Evolutionary conservation across 129 eudicot genomes (phyloP).

Genomic region (Chrysanthemum makinoi): DNA sequence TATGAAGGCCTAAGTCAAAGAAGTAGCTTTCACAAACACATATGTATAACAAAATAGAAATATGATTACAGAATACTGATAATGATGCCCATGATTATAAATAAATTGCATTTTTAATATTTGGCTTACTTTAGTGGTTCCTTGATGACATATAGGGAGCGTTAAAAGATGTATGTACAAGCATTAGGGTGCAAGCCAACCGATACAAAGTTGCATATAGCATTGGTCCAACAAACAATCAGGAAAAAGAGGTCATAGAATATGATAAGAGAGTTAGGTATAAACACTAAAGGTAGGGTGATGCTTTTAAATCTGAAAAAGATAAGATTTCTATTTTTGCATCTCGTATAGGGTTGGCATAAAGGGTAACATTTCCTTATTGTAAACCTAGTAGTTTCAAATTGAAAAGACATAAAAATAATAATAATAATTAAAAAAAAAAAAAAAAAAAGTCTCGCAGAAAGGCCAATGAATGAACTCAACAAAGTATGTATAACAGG

Average conservation of each 20-base stretch:
- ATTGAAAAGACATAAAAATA: background rate
- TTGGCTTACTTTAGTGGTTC: constrained; percentile 22
- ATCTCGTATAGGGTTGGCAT: constrained; percentile 20
- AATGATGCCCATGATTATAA: constrained; percentile 26
- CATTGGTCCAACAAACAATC: constrained; percentile 21
- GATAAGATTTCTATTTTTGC: background rate
- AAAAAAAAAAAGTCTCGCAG: too few relatives aligned
- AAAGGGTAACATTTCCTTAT: background rate
- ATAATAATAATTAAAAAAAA: too few relatives aligned
- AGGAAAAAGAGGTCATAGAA: constrained; percentile 22
- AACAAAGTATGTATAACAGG: background rate
- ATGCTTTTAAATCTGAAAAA: constrained; percentile 22
- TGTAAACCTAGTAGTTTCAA: too few relatives aligned
- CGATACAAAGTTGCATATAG: constrained; percentile 18
- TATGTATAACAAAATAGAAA: too few relatives aligned
- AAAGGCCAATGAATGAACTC: too few relatives aligned
- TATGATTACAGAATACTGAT: constrained; percentile 12
- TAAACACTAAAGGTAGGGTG: constrained; percentile 16
- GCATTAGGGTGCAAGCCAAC: constrained; percentile 31
- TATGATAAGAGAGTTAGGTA: constrained; percentile 25
- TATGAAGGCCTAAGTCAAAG: too few relatives aligned
- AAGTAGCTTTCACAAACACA: too few relatives aligned
- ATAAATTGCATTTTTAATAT: background rate
- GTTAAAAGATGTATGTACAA: constrained; percentile 21
- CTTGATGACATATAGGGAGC: constrained; percentile 20